phyloP scores from a whole-genome alignment of 257 asterid species.

The Ocimum tenuiflorum region DNA sequence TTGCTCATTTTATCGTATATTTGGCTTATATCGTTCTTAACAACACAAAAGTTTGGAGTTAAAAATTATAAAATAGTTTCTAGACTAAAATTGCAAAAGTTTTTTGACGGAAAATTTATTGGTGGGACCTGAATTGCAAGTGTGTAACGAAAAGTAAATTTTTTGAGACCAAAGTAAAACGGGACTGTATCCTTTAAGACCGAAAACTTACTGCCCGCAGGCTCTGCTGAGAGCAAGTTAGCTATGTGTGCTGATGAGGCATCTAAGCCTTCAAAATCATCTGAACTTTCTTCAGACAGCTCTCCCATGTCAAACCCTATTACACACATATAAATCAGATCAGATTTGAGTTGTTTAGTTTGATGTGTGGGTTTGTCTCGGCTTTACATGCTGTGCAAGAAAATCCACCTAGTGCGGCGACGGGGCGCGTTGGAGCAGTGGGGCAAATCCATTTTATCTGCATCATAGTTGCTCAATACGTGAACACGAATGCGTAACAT shows the following conservation, averaged over 20 bases:
- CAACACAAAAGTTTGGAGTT: too few species aligned
- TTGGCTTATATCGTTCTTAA: too few species aligned
- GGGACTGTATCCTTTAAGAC: too few species aligned
- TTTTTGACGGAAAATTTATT: too few species aligned
- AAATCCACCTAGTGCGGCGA: conserved; percentile 84
- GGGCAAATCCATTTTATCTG: conserved; percentile 99
- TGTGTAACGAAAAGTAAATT: too few species aligned
- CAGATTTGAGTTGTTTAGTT: neutral
- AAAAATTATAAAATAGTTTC: too few species aligned
- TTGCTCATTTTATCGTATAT: too few species aligned
- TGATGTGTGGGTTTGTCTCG: neutral
- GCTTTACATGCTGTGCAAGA: conserved; percentile 89
- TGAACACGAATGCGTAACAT: too few species aligned
- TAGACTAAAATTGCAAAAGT: too few species aligned
- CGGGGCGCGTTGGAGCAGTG: conserved; percentile 94
- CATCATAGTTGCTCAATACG: conserved; percentile 8
- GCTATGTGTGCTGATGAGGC: conserved; percentile 92
- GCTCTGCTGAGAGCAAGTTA: conserved; percentile 84
- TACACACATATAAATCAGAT: neutral
- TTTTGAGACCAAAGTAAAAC: conserved; percentile 15
- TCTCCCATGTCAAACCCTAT: conserved; percentile 97
- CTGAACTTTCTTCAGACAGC: conserved; percentile 82
- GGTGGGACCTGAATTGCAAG: too few species aligned
- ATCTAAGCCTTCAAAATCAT: conserved; percentile 88
- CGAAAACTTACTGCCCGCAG: conserved; percentile 83